phyloP scores from a whole-genome alignment of 2,329 filamentous ascomycete genomes.

The Rhexocercosporidium sp. region DNA sequence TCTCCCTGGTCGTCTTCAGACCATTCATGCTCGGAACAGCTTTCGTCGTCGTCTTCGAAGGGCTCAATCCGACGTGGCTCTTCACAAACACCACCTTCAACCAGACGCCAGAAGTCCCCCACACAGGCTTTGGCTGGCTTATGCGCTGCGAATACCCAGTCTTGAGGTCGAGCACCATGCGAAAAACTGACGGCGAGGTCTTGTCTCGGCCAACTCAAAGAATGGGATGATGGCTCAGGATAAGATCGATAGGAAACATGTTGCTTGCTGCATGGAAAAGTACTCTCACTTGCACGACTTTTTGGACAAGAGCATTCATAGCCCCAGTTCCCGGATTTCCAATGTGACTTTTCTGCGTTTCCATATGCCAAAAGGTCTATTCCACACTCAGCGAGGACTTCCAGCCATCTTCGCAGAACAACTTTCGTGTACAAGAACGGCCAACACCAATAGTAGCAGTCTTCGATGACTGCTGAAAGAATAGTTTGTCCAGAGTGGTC shows the following conservation, averaged over 20 bases:
- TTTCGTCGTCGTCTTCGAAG: too few relatives aligned
- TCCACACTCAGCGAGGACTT: background rate
- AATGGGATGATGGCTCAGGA: background rate
- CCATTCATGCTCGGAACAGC: background rate
- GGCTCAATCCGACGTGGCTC: too few relatives aligned
- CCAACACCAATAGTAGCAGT: background rate
- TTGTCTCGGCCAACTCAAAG: background rate
- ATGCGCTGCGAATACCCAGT: constrained; percentile 20
- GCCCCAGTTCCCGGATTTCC: background rate
- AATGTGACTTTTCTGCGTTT: background rate
- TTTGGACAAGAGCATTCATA: background rate
- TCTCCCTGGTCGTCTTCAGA: background rate
- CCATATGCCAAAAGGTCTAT: constrained; percentile 17
- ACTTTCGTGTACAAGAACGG: background rate
- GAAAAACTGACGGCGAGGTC: background rate
- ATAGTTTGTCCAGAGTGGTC: background rate
- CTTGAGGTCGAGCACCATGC: constrained; percentile 16
- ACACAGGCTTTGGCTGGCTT: constrained; percentile 10
- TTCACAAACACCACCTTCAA: constrained; percentile 3
- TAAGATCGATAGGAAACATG: background rate
- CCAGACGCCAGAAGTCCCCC: constrained; percentile 19
- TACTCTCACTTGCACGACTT: too few relatives aligned
- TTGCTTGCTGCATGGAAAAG: background rate
- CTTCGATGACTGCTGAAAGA: background rate
- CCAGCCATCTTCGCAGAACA: background rate